phyloP scores from a whole-genome alignment of 768 basidiomycete genomes.

The Suillus hirtellus region DNA sequence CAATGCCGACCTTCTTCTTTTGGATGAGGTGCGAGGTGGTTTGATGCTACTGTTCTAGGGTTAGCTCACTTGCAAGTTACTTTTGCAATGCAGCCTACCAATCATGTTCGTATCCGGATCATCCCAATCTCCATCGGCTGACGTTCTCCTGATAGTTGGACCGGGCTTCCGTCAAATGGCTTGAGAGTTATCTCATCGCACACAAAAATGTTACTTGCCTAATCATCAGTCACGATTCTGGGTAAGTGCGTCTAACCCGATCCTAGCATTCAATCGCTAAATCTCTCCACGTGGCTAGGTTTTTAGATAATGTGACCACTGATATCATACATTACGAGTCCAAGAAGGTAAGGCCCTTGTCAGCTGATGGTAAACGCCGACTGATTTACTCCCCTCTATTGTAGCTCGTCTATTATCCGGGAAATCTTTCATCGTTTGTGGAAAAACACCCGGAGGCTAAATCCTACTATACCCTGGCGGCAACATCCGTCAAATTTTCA shows the following conservation, averaged over 20 bases:
- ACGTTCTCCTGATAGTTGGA: slow-evolving; percentile 55
- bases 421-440: slow-evolving; percentile 90
- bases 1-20: slow-evolving; percentile 81
- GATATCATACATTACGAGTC: slow-evolving; percentile 97
- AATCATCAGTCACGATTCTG: slow-evolving; percentile 96
- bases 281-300: slow-evolving; percentile 44
- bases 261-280: slow-evolving; percentile 11
- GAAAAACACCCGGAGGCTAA: slow-evolving; percentile 88
- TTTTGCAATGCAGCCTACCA: slow-evolving; percentile 67
- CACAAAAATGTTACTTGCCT: slow-evolving; percentile 87
- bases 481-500: slow-evolving; percentile 90
- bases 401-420: slow-evolving; percentile 90
- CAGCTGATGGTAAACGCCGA: slow-evolving; percentile 18
- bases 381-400: slow-evolving; percentile 17
- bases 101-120: slow-evolving; percentile 64
- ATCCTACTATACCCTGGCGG: slow-evolving; percentile 95
- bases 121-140: slow-evolving; percentile 19
- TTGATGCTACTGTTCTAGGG: slow-evolving; percentile 7
- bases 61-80: slow-evolving; percentile 8
- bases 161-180: slow-evolving; percentile 84
- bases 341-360: slow-evolving; percentile 65
- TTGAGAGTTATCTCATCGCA: slow-evolving; percentile 82
- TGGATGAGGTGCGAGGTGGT: slow-evolving; percentile 67
- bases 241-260: slow-evolving; percentile 48
- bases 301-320: slow-evolving; percentile 93